Conservation (phyloP, 2,329 filamentous ascomycete genomes). For the Epichloe typhina region DNA sequence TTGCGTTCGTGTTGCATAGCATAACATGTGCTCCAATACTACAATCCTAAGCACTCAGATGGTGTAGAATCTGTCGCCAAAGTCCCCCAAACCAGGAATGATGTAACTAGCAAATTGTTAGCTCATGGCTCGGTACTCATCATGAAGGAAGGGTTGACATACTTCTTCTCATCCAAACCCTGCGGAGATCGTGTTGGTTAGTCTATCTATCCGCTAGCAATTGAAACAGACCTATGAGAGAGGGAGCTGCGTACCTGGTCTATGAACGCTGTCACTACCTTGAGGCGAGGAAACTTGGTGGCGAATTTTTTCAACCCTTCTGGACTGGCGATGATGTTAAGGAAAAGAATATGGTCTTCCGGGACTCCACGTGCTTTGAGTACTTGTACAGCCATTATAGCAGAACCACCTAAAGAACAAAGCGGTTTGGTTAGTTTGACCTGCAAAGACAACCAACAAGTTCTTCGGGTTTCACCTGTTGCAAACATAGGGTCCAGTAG, state of each 20-base stretch:
- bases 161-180: conserved; percentile 98
- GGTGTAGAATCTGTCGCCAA: conserved; percentile 92
- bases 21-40: not conserved
- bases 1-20: not conserved
- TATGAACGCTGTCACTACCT: conserved; percentile 91
- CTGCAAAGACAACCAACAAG: not conserved
- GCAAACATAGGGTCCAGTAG: conserved; percentile 98
- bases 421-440: not conserved
- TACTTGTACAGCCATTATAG: conserved; percentile 92
- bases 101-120: conserved; percentile 61
- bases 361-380: conserved; percentile 82
- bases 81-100: conserved; percentile 84
- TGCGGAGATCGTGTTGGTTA: conserved; percentile 14
- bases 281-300: conserved; percentile 72
- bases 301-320: conserved; percentile 85
- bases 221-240: not conserved
- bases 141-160: conserved; percentile 14
- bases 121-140: conserved; percentile 9
- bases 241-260: conserved; percentile 46
- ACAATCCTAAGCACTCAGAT: conserved; percentile 35
- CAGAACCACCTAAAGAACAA: conserved; percentile 59
- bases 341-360: conserved; percentile 87
- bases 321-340: conserved; percentile 95
- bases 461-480: conserved; percentile 47
- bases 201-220: not conserved